phyloP scores from a whole-genome alignment of 495 filamentous ascomycete genomes.

The Xylaria venustula region DNA sequence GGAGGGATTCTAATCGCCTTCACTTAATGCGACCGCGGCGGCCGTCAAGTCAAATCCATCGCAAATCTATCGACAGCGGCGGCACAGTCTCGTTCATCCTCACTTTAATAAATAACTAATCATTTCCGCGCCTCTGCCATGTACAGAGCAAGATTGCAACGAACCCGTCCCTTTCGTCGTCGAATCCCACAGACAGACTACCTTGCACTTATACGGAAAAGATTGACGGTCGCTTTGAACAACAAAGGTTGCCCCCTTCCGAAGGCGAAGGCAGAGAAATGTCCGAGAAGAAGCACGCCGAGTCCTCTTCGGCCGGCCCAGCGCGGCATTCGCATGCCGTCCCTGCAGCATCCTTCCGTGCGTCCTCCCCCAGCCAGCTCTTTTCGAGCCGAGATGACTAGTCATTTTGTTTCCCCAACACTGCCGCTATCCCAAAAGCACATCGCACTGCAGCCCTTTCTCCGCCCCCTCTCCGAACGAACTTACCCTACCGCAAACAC shows the following conservation, averaged over 20 bases:
- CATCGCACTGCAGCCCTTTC: background rate
- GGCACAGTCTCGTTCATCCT: no score
- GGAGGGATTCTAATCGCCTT: background rate
- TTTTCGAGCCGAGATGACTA: background rate
- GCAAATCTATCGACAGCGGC: no score
- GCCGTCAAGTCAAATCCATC: no score
- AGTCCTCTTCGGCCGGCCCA: constrained; percentile 36
- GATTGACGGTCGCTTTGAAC: background rate
- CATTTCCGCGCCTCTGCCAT: constrained; percentile 6
- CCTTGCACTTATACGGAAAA: background rate
- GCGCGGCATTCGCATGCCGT: constrained; percentile 44
- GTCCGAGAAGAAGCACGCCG: constrained; percentile 33
- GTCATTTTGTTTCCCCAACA: background rate
- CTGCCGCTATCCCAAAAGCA: background rate
- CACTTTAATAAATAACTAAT: background rate
- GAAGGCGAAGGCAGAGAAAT: constrained; percentile 26
- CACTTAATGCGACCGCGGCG: constrained; percentile 1
- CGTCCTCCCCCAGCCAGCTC: constrained; percentile 19
- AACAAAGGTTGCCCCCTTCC: background rate
- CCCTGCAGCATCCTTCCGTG: constrained; percentile 50
- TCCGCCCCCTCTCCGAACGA: background rate
- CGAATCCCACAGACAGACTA: background rate
- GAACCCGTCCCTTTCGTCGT: background rate
- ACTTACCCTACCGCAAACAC: background rate
- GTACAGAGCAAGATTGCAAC: background rate